phyloP scores from a whole-genome alignment of 1,284 basidiomycete genomes.

The Moesziomyces sp. region DNA sequence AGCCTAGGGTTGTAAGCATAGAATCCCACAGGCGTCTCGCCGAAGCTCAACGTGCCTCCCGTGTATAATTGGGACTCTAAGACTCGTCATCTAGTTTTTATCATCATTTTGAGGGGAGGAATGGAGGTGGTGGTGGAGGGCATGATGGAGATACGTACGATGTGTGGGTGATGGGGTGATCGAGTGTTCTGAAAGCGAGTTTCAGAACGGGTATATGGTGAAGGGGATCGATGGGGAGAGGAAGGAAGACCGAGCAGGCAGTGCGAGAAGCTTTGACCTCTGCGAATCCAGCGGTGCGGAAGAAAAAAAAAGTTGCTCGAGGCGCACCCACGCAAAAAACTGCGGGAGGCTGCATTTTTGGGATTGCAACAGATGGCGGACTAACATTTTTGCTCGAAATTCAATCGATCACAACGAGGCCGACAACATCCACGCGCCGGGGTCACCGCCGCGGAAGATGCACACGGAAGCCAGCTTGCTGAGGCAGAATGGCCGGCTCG shows the following conservation, averaged over 20 bases:
- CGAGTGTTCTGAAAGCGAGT: conserved; percentile 44
- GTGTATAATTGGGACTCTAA: conserved; percentile 48
- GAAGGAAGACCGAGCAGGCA: conserved; percentile 7
- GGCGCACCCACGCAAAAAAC: conserved; percentile 8
- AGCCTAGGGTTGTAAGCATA: conserved; percentile 62
- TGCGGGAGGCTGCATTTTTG: conserved; percentile 16
- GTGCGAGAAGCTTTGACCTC: background rate
- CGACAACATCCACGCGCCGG: background rate
- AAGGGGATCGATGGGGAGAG: conserved; percentile 38
- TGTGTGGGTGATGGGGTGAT: conserved; percentile 16
- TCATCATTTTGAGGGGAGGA: conserved; percentile 42
- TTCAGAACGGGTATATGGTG: conserved; percentile 48
- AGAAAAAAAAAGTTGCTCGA: conserved; percentile 4
- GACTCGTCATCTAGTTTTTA: conserved; percentile 63
- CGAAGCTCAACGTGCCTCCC: conserved; percentile 42
- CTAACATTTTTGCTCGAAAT: too few relatives aligned
- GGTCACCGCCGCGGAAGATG: too few relatives aligned
- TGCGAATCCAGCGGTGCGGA: background rate
- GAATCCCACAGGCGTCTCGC: conserved; percentile 38
- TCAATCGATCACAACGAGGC: background rate
- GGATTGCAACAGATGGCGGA: too few relatives aligned
- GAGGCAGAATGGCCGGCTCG: too few relatives aligned
- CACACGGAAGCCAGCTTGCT: too few relatives aligned
- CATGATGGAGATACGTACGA: conserved; percentile 20
- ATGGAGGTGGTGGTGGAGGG: background rate